A percentile compares a stretch with the other conserved stretches of the same genome.
Evolutionary conservation across 2,329 filamentous ascomycete genomes (phyloP).

Genomic region (Rutstroemia sydowiana): DNA sequence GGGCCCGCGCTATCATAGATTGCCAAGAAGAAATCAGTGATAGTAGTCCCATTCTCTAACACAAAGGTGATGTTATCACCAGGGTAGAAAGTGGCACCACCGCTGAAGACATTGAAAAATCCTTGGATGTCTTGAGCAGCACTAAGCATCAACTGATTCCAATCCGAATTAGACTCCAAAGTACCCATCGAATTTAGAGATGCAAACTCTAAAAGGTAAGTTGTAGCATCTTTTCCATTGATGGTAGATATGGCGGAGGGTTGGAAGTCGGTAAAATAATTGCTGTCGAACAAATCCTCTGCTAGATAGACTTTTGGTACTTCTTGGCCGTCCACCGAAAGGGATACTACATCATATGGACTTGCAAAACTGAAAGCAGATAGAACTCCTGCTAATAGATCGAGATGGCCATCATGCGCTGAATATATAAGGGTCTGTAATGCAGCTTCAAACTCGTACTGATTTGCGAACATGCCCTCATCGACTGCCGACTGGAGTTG

Average conservation of each 20-base stretch:
- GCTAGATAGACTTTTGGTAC: conserved; percentile 30
- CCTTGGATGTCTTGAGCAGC: conserved; percentile 26
- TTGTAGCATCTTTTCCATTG: conserved; percentile 43
- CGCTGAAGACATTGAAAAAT: conserved; percentile 29
- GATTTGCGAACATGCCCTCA: conserved; percentile 38
- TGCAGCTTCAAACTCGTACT: conserved; percentile 49
- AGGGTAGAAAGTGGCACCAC: conserved; percentile 32
- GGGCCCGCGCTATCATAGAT: conserved; percentile 21
- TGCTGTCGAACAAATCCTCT: conserved; percentile 30
- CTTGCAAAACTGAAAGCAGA: conserved; percentile 42
- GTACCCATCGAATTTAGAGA: conserved; percentile 28
- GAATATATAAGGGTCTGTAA: conserved; percentile 42
- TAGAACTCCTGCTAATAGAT: conserved; percentile 43
- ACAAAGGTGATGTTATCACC: conserved; percentile 30
- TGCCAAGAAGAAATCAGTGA: conserved; percentile 30
- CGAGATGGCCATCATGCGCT: conserved; percentile 58
- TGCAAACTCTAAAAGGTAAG: conserved; percentile 38
- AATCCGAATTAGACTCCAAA: conserved; percentile 33
- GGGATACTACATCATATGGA: conserved; percentile 45
- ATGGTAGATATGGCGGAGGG: conserved; percentile 44
- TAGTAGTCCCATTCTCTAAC: conserved; percentile 32
- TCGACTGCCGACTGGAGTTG: conserved; percentile 36
- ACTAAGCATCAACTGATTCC: conserved; percentile 28
- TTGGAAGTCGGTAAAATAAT: conserved; percentile 9
- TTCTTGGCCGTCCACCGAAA: conserved; percentile 47